Percentiles rank a stretch among this genome's conserved stretches.
These are phyloP conservation scores for Populus hybrid DNA, from an alignment of 441 rosid genomes.

Conservation along the genomic window DNA sequence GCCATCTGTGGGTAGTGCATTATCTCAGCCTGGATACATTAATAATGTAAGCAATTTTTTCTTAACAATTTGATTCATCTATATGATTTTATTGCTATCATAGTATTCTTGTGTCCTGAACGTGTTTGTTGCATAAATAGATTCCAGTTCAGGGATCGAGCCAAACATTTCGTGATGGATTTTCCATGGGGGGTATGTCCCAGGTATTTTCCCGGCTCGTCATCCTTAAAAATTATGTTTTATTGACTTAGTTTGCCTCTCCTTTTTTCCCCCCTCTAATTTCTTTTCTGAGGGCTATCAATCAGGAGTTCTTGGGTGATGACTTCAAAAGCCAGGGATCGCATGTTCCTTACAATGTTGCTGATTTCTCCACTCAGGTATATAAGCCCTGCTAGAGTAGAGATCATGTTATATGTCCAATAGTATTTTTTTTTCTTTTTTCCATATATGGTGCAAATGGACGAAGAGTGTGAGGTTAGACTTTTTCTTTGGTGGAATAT, in stretches of 20 bases:
- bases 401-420: neutral
- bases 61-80: neutral
- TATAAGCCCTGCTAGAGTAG: neutral
- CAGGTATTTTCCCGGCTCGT: constrained; percentile 48
- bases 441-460: neutral
- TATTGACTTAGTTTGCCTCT: constrained; percentile 4
- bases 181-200: constrained; percentile 95
- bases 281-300: constrained; percentile 5
- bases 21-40: constrained; percentile 94
- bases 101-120: constrained; percentile 2
- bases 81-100: neutral
- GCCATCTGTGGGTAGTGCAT: constrained; percentile 87
- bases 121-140: constrained; percentile 28
- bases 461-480: neutral
- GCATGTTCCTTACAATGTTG: constrained; percentile 81
- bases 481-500: neutral
- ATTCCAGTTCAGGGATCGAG: constrained; percentile 77
- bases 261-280: constrained; percentile 9
- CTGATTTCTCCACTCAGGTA: constrained; percentile 94
- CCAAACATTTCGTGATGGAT: constrained; percentile 97
- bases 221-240: neutral
- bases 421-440: neutral
- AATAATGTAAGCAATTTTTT: constrained; percentile 40
- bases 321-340: constrained; percentile 99
- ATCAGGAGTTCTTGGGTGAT: constrained; percentile 91